Evolutionary conservation across 1,139 yeast species (phyloP).

Genomic region (Arxiozyma slooffiae): DNA sequence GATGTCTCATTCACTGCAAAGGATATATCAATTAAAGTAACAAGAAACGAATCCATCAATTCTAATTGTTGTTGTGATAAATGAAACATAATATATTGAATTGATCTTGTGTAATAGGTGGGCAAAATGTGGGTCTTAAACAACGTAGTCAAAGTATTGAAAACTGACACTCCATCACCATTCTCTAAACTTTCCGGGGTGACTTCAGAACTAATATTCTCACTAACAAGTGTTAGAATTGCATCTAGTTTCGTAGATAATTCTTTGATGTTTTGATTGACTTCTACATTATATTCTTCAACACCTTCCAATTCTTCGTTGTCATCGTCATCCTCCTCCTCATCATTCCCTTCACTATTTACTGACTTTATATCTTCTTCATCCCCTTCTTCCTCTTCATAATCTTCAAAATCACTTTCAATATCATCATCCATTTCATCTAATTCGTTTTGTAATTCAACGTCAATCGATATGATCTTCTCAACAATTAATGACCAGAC

Average conservation of each 20-base stretch:
- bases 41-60: constrained; percentile 76
- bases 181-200: constrained; percentile 43
- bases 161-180: constrained; percentile 62
- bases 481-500: constrained; percentile 78
- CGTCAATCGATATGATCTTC: constrained; percentile 76
- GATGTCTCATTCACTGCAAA: constrained; percentile 56
- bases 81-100: constrained; percentile 77
- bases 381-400: constrained; percentile 63
- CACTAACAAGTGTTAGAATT: constrained; percentile 48
- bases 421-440: constrained; percentile 78
- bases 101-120: constrained; percentile 84
- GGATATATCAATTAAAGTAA: constrained; percentile 72
- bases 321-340: constrained; percentile 27
- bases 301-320: constrained; percentile 33
- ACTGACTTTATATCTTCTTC: constrained; percentile 55
- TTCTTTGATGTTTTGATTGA: constrained; percentile 45
- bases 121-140: constrained; percentile 80
- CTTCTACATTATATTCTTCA: constrained; percentile 38
- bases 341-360: constrained; percentile 29
- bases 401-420: constrained; percentile 61
- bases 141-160: constrained; percentile 62
- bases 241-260: constrained; percentile 62
- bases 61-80: constrained; percentile 75
- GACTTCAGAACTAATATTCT: constrained; percentile 42
- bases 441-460: constrained; percentile 81